phyloP scores from a whole-genome alignment of 2,329 filamentous ascomycete species.

The Juglanconis sp. region DNA sequence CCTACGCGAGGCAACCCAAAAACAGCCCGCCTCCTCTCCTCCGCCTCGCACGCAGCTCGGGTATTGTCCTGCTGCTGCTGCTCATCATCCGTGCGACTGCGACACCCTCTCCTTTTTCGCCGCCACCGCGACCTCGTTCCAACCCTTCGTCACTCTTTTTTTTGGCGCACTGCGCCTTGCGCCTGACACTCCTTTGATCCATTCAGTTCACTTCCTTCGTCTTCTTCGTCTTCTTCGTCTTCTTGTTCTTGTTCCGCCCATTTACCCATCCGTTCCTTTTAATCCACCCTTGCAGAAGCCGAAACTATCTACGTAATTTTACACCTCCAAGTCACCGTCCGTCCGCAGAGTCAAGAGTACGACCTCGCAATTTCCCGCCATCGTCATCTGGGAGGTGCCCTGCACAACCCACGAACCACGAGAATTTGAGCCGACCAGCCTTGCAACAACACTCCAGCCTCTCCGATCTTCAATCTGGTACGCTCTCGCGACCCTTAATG shows the following conservation, averaged over 20 bases:
- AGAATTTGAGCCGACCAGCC: background rate
- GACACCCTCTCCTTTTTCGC: background rate
- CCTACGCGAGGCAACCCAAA: no score
- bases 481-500: background rate
- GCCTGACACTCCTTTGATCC: slow-evolving; percentile 8
- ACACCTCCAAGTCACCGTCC: background rate
- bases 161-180: slow-evolving; percentile 1
- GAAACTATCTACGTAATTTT: background rate
- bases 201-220: background rate
- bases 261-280: background rate
- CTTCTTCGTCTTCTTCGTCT: background rate
- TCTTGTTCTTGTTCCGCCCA: background rate
- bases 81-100: background rate
- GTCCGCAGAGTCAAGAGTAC: background rate
- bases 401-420: background rate
- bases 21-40: no score
- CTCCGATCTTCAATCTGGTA: background rate
- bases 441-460: background rate
- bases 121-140: background rate
- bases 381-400: background rate
- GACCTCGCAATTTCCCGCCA: slow-evolving; percentile 6
- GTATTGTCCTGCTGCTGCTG: no score
- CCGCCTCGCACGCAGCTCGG: no score
- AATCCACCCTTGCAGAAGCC: background rate
- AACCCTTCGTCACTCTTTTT: slow-evolving; percentile 4